phyloP scores from a whole-genome alignment of 139 green algal genomes.

The Chloropicon primus region DNA sequence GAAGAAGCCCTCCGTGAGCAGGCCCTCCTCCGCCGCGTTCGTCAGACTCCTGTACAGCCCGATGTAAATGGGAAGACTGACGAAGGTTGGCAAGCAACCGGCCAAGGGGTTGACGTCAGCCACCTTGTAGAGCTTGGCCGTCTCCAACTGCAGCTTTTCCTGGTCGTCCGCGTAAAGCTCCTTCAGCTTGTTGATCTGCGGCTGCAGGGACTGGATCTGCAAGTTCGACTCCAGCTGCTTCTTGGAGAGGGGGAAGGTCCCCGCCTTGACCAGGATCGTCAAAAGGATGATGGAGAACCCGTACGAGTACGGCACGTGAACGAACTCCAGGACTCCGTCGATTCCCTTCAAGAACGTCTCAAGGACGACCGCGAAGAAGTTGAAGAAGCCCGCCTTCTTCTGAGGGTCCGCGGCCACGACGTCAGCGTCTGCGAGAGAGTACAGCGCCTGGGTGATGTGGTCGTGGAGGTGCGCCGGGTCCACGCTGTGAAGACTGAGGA shows the following conservation, averaged over 20 bases:
- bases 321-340: slow-evolving; percentile 46
- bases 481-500: background rate
- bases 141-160: slow-evolving; percentile 75
- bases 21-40: slow-evolving; percentile 73
- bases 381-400: background rate
- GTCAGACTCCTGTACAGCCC: slow-evolving; percentile 84
- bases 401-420: background rate
- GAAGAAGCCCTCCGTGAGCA: slow-evolving; percentile 82
- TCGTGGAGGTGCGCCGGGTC: background rate
- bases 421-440: background rate
- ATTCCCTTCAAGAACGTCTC: slow-evolving; percentile 32
- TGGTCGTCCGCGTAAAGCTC: slow-evolving; percentile 68
- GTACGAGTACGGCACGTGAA: slow-evolving; percentile 84
- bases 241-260: slow-evolving; percentile 82
- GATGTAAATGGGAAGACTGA: slow-evolving; percentile 87
- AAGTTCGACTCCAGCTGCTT: slow-evolving; percentile 93
- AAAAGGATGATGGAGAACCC: slow-evolving; percentile 90
- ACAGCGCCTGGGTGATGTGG: background rate
- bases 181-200: slow-evolving; percentile 89
- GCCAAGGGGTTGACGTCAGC: slow-evolving; percentile 83
- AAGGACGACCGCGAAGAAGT: background rate
- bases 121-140: slow-evolving; percentile 81
- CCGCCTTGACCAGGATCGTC: slow-evolving; percentile 78
- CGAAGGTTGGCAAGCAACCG: slow-evolving; percentile 82
- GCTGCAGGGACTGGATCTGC: slow-evolving; percentile 77